phyloP scores from a whole-genome alignment of 2,329 filamentous ascomycete species.

The Alternaria sp. region DNA sequence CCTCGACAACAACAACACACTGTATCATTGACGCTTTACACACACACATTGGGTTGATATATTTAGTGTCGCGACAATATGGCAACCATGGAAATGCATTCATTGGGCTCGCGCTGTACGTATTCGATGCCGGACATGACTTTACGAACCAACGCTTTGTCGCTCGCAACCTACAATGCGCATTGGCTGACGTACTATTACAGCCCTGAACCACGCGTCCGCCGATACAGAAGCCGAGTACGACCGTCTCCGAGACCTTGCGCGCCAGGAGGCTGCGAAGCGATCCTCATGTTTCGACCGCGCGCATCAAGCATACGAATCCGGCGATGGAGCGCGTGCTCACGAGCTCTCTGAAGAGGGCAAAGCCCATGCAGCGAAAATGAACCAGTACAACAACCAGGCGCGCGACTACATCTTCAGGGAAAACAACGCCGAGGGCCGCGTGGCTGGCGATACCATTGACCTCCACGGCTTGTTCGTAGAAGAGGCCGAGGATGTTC shows the following conservation, averaged over 20 bases:
- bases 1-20: slow-evolving; percentile 28
- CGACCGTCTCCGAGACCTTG: slow-evolving; percentile 85
- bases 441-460: slow-evolving; percentile 82
- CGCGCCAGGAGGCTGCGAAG: slow-evolving; percentile 81
- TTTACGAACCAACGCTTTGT: not conserved
- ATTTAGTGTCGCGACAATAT: slow-evolving; percentile 30
- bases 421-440: slow-evolving; percentile 84
- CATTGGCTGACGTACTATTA: not conserved
- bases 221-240: slow-evolving; percentile 77
- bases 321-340: slow-evolving; percentile 83
- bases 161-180: not conserved
- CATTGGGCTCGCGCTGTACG: slow-evolving; percentile 49
- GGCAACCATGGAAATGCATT: slow-evolving; percentile 46
- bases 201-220: slow-evolving; percentile 50
- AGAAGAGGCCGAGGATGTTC: slow-evolving; percentile 90
- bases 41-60: not conserved
- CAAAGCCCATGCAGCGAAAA: slow-evolving; percentile 82
- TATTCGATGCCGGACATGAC: slow-evolving; percentile 1
- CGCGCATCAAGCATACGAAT: slow-evolving; percentile 77
- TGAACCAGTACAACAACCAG: slow-evolving; percentile 89
- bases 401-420: slow-evolving; percentile 95
- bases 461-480: slow-evolving; percentile 96
- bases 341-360: slow-evolving; percentile 86
- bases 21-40: slow-evolving; percentile 15
- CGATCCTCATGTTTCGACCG: slow-evolving; percentile 78